Evolutionary conservation across 192 early-diverging fungal genomes (phyloP), one percentile per base, ranked within the genome.

Genomic region (Backusella parvicylindrica): DNA sequence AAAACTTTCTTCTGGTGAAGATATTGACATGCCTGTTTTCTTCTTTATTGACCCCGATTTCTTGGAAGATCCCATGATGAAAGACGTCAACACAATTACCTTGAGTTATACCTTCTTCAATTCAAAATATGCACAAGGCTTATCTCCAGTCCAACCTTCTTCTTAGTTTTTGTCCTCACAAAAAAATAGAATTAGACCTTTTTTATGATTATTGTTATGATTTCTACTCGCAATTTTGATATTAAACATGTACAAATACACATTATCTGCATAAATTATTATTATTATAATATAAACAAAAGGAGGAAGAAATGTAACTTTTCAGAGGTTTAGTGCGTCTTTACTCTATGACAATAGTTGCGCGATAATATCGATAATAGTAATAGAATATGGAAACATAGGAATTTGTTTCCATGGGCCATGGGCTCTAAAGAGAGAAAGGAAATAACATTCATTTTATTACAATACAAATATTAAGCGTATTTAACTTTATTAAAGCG

Each of bases 11-110:
- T 91, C 95, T 0, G 88, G 88, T 11, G 98, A 99, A 82, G 90
- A 95, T 66, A 93, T 99, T 6, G 98, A 99, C 73, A 96, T 96
- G 93, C 93, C 93, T 6, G 92, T 96, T 15, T 99, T 99, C 72
- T 99, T 99, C 82, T 99, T 95, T 77, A 94, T 99, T 70, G 98
- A 99, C 73, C 98, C 98, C 0, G 98, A 95, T 80, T 95, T 99
- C 88, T 88, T 90, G 18, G 85, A 91, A 40, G 98, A 99, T 85
- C 97, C 97, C 30, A 87, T 92, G 72, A 98, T 97, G 95, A 93
- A 94, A 76, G 96, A 98, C 71, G 95, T 99, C 9, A 88, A 91
- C 70, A 92, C 94, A 6, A 93, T 99, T 56, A 97, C 95, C 2
- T 82, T 99, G 47, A 92, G 94, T 38, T 99, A 99, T 76, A 97